Evolutionary conservation across 1,284 basidiomycete species (phyloP), one percentile per base, ranked within the genome.

Genomic region (Chalciporus sp.): DNA sequence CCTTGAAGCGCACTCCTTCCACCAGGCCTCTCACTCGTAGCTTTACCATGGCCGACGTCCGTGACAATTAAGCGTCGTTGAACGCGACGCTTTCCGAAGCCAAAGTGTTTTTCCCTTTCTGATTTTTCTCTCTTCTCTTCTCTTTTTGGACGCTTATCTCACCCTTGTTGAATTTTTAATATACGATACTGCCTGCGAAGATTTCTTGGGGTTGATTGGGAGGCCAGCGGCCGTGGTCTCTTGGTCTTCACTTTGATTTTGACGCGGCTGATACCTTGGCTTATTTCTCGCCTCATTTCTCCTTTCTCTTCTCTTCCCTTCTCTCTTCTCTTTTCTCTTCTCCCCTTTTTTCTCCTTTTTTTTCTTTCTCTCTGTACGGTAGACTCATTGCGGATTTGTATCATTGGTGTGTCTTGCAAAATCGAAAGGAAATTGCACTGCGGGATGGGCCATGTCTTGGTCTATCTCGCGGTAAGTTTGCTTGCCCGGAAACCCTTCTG

Each of bases 1-100:
- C 62, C 3, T 16, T 19, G 39, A 50, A 46, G 9, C 41, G 19
- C 0, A 26, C 47, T 28, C 7, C 17, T 17, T 37, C n/a, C 7
- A 14, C 40, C 6, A 7, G 17, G 14, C 33, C 49, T 2, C 50
- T 49, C 37, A n/a, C 44, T 26, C 52, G 59, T 27, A 49, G 56
- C 28, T 40, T 42, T 14, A 44, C 42, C 17, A 4, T 31, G 42
- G 37, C 51, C 35, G 60, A 62, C 26, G 7, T 51, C 31, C 49
- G 37, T 28, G 16, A 14, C 35, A 12, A 2, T 9, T 43, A 59
- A 42, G 50, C 47, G 16, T 12, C 35, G 1, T 28, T 9, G 7
- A 12, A 2, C 14, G 19, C 14, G 17, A 42, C 37, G 19, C 33
- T 12, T 35, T 14, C 16, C 12, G 17, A 11, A 14, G 17, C 11